Conservation (phyloP, 306 rosid genomes). For the Citrullus colocynthis region DNA sequence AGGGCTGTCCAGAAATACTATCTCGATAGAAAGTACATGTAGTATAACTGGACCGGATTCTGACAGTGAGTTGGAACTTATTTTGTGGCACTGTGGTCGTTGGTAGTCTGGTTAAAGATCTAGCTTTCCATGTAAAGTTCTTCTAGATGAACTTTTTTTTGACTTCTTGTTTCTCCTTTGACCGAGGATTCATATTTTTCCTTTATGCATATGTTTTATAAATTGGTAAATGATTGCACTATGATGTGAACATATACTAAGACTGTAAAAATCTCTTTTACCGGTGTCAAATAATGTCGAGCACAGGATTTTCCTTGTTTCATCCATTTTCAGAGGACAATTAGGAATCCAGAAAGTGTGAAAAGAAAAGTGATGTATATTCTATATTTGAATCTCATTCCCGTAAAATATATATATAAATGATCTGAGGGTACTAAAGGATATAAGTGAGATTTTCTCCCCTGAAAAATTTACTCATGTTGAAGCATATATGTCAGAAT, state of each 20-base stretch:
- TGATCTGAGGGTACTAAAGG: neutral
- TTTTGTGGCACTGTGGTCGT: neutral
- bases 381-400: neutral
- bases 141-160: neutral
- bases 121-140: neutral
- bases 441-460: neutral
- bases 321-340: neutral
- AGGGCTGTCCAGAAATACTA: neutral
- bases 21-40: neutral
- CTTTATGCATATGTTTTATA: neutral
- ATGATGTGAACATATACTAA: neutral
- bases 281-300: neutral
- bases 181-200: neutral
- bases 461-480: neutral
- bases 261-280: neutral
- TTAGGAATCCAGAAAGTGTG: neutral
- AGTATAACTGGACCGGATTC: neutral
- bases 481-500: neutral
- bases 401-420: neutral
- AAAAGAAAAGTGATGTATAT: neutral
- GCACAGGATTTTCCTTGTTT: neutral
- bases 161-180: neutral
- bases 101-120: neutral
- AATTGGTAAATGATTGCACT: neutral
- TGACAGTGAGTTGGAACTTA: neutral